Evolutionary conservation across 2,329 filamentous ascomycete species (phyloP), one percentile per base, ranked within the genome.

Genomic region (Fusarium udum): DNA sequence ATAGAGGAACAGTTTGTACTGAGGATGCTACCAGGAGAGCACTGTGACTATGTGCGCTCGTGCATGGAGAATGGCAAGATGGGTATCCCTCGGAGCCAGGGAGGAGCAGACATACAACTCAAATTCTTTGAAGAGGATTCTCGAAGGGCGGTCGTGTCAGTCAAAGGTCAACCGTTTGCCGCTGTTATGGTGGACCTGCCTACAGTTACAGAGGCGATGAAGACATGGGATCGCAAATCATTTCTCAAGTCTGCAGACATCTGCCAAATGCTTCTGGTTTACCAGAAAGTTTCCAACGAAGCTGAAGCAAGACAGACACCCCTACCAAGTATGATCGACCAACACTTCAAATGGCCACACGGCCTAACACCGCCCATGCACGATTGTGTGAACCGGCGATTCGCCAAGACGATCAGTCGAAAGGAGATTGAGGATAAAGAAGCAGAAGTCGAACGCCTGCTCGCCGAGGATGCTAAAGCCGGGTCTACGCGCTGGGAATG

Each of bases 191-290:
- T 97, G 14, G 94, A 97, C 76, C 83, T 97, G 37, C 95, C 95
- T 1, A 96, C 93, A 67, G 93, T 97, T 65, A 91, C 95, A 10
- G 95, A 97, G 80, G 92, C 91, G 13, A 95, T 96, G 92, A 97
- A 97, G 85, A 95, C 93, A 67, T 97, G 94, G 93, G 95, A 97
- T 80, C 92, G 92, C 78, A 94, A 93, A 78, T 89, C 91, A 24
- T 94, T 95, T 86, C 94, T 95, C 85, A 97, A 97, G 84, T 93
- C 93, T 14, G 92, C 93, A 37, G 95, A 97, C 79, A 90, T 97
- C 39, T 94, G 92, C 75, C 94, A 97, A 84, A 97, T 97, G 93
- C 87, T 97, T 40, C 84, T 97, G 13, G 93, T 95, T 4, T 89
- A 95, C 65, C 91, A 92, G 14, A 85, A 83, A 37, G 92, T 95